phyloP scores from a whole-genome alignment of 2,329 filamentous ascomycete genomes.

The Bipolaris oryzae region DNA sequence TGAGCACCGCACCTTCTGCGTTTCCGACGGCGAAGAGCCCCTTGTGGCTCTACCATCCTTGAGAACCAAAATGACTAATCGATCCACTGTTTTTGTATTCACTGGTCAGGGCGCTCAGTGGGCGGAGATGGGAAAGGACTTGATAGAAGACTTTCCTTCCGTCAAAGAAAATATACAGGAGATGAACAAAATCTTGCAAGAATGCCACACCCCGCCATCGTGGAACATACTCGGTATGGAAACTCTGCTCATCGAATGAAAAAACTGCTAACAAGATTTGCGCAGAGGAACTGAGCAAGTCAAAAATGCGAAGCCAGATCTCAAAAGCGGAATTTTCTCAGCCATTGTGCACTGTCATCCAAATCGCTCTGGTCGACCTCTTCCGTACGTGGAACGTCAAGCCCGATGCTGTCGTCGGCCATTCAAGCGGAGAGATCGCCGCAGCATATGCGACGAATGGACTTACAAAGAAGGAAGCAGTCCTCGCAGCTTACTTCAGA shows the following conservation, averaged over 20 bases:
- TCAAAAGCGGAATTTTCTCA: neutral
- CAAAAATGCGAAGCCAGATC: neutral
- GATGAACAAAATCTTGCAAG: no score
- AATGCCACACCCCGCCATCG: slow-evolving; percentile 11
- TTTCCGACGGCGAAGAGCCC: no score
- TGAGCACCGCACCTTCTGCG: no score
- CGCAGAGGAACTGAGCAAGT: neutral
- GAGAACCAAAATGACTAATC: neutral
- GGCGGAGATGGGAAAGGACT: no score
- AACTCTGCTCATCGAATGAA: no score
- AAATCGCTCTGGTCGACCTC: slow-evolving; percentile 19
- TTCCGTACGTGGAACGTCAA: slow-evolving; percentile 10
- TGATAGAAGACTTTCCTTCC: no score
- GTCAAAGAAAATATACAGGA: no score
- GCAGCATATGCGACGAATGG: slow-evolving; percentile 41
- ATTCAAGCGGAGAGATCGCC: slow-evolving; percentile 52
- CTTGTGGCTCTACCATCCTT: slow-evolving; percentile 5
- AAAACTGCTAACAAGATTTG: no score
- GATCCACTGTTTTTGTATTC: slow-evolving; percentile 8
- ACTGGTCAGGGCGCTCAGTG: slow-evolving; percentile 34
- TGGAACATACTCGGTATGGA: no score
- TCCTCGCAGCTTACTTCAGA: neutral
- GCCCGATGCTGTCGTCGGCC: slow-evolving; percentile 38
- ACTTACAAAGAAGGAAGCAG: neutral
- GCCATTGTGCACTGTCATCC: slow-evolving; percentile 6